phyloP scores from a whole-genome alignment of 2,329 filamentous ascomycete species.

The Cephalotrichum gorgonifer region DNA sequence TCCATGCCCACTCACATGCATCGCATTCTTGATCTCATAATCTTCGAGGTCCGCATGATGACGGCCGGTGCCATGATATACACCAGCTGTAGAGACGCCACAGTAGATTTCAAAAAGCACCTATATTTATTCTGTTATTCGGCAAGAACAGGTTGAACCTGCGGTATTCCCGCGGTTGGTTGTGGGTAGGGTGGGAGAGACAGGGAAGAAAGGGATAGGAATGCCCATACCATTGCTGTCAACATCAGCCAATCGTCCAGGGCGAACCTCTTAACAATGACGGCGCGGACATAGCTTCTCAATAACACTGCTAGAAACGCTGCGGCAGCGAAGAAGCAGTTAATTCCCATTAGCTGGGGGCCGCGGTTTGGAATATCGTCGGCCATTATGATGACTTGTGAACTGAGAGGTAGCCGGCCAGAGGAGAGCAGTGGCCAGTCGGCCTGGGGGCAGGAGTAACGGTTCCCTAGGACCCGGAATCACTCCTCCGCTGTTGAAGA shows the following conservation, averaged over 20 bases:
- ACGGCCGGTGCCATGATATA: constrained; percentile 28
- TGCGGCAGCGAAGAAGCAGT: too few species aligned
- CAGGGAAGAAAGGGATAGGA: neutral
- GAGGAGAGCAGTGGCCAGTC: too few species aligned
- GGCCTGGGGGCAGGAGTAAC: too few species aligned
- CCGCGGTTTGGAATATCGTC: too few species aligned
- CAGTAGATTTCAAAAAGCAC: constrained; percentile 24
- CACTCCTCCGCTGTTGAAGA: too few species aligned
- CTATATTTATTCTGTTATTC: constrained; percentile 10
- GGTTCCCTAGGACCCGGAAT: too few species aligned
- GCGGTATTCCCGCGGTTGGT: neutral
- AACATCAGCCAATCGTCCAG: constrained; percentile 15
- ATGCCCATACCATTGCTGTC: constrained; percentile 18
- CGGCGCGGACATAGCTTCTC: too few species aligned
- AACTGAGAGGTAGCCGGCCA: too few species aligned
- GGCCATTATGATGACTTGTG: too few species aligned
- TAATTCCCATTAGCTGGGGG: too few species aligned
- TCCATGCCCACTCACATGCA: constrained; percentile 17
- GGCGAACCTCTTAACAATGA: too few species aligned
- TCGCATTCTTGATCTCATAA: constrained; percentile 17
- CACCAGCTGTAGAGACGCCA: constrained; percentile 21
- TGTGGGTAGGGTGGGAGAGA: neutral
- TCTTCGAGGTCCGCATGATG: constrained; percentile 20
- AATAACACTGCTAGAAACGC: too few species aligned
- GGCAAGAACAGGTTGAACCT: neutral